A percentile compares a stretch with the other conserved stretches of the same genome.
phyloP scores from a whole-genome alignment of 1,284 basidiomycete genomes.

The Mycena sp. region DNA sequence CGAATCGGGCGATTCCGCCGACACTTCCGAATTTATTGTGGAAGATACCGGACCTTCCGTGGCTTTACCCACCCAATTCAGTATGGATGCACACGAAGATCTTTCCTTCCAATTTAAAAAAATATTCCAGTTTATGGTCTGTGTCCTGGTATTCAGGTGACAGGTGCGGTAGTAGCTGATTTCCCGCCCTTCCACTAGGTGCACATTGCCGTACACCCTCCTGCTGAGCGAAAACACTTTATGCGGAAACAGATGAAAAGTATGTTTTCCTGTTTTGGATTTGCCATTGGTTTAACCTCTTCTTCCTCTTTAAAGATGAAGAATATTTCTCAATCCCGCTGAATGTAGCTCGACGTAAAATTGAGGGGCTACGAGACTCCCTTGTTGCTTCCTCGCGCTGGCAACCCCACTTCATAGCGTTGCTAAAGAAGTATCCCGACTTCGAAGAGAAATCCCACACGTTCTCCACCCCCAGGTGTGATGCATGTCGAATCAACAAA shows the following conservation, averaged over 20 bases:
- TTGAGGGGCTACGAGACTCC: slow-evolving; percentile 74
- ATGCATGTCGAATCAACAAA: slow-evolving; percentile 39
- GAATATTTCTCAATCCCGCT: slow-evolving; percentile 80
- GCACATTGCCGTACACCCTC: slow-evolving; percentile 73
- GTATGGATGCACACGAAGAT: slow-evolving; percentile 80
- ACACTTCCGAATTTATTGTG: slow-evolving; percentile 82
- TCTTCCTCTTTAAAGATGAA: slow-evolving; percentile 50
- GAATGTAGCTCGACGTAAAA: slow-evolving; percentile 67
- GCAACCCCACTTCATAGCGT: slow-evolving; percentile 72
- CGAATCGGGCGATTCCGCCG: slow-evolving; percentile 50
- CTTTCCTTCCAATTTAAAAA: slow-evolving; percentile 83
- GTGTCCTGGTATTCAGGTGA: not conserved
- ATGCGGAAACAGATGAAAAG: slow-evolving; percentile 65
- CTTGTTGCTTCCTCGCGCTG: slow-evolving; percentile 79
- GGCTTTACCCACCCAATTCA: slow-evolving; percentile 74
- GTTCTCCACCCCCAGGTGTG: not conserved
- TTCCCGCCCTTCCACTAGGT: slow-evolving; percentile 2
- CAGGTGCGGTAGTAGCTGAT: not conserved
- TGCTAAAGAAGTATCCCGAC: slow-evolving; percentile 72
- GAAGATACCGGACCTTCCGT: slow-evolving; percentile 68
- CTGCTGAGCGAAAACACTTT: slow-evolving; percentile 59
- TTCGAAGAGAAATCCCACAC: slow-evolving; percentile 46
- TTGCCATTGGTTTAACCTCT: slow-evolving; percentile 4
- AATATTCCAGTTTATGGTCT: slow-evolving; percentile 84
- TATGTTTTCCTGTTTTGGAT: slow-evolving; percentile 40